Conservation (phyloP, 768 basidiomycete species). For the Mycena polygramma region DNA sequence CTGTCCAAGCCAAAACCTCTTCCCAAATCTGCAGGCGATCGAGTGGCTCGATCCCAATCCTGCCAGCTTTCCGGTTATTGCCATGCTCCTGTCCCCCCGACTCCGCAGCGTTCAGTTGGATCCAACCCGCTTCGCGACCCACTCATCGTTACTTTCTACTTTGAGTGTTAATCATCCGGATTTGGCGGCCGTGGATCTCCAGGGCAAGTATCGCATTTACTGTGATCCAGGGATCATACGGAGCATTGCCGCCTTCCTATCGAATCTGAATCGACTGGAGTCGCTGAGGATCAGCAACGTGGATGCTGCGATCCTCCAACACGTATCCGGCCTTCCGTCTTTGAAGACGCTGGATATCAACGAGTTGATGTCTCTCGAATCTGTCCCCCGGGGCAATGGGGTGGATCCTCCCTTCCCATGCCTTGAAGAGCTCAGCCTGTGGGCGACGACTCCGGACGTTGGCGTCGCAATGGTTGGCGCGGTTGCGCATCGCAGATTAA, state of each 20-base stretch:
- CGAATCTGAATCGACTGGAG: not conserved
- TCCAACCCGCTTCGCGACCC: not conserved
- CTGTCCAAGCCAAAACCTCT: not conserved
- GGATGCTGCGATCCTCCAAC: conserved; percentile 1
- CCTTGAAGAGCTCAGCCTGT: not conserved
- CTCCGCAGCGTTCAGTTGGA: not conserved
- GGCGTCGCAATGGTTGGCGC: not conserved
- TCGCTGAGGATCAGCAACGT: not conserved
- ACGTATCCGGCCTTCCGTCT: not conserved
- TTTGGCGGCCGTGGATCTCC: not conserved
- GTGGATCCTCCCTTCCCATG: not conserved
- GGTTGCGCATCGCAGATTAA: not conserved
- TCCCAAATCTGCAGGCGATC: conserved; percentile 4
- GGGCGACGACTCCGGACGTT: not conserved
- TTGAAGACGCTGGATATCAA: not conserved
- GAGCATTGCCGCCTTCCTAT: not conserved
- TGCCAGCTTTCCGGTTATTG: not conserved
- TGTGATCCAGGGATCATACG: not conserved
- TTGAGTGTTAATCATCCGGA: not conserved
- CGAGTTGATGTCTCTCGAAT: not conserved
- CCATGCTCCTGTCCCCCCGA: not conserved
- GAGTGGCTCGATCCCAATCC: not conserved
- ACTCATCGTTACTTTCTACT: not conserved
- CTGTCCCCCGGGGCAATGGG: not conserved
- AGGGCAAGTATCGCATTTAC: not conserved